These are phyloP conservation scores for Aphanomyces invadans DNA, from an alignment of 352 stramenopile genomes.

Conservation along the genomic window DNA sequence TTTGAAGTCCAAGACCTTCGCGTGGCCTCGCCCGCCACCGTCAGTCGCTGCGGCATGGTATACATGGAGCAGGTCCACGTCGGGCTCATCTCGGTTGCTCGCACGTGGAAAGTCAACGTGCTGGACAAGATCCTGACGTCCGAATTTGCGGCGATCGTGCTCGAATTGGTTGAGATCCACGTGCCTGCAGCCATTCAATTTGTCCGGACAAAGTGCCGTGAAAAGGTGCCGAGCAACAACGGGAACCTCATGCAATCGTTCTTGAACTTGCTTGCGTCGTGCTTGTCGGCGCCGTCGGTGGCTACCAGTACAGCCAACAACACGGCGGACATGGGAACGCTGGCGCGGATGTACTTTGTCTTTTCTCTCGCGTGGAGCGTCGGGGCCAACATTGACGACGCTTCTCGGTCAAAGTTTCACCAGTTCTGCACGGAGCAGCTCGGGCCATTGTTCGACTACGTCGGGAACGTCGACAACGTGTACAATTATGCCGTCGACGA, in stretches of 20 bases:
- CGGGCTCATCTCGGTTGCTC: conserved; percentile 56
- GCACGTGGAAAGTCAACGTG: conserved; percentile 68
- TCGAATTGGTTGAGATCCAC: conserved; percentile 73
- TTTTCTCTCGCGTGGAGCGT: conserved; percentile 81
- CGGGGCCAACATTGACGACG: conserved; percentile 82
- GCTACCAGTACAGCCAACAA: conserved; percentile 27
- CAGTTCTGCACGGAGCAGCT: conserved; percentile 80
- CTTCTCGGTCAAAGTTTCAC: conserved; percentile 72
- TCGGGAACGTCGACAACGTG: conserved; percentile 60
- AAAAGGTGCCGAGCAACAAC: conserved; percentile 85
- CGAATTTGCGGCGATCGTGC: conserved; percentile 57
- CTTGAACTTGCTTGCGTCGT: conserved; percentile 79
- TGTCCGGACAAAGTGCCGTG: conserved; percentile 80
- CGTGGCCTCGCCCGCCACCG: conserved; percentile 81
- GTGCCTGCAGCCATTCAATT: conserved; percentile 79
- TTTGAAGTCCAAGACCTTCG: conserved; percentile 89
- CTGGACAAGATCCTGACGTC: conserved; percentile 56
- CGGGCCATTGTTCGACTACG: conserved; percentile 42
- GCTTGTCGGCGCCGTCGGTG: conserved; percentile 30
- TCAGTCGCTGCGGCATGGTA: conserved; percentile 87
- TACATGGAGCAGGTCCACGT: conserved; percentile 90
- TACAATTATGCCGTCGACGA: conserved; percentile 84
- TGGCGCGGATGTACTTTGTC: conserved; percentile 85
- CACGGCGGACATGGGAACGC: conserved; percentile 40
- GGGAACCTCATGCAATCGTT: conserved; percentile 84